Evolutionary conservation across 257 asterid genomes (phyloP).

Genomic region (Coffea eugenioides): DNA sequence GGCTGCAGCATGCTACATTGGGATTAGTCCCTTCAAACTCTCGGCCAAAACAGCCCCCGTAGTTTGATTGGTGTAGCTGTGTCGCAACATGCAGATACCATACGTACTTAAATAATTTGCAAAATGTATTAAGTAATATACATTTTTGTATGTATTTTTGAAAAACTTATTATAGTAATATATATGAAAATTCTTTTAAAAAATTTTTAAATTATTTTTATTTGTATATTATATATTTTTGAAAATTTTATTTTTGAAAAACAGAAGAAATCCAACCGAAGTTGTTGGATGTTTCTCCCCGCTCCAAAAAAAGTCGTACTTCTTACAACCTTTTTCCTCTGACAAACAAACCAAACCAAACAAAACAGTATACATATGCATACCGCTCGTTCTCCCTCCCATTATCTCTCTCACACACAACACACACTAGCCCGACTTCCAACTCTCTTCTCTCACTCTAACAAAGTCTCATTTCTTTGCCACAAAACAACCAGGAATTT

Average conservation of each 20-base stretch:
- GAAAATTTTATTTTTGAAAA: too few relatives aligned
- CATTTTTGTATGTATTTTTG: too few relatives aligned
- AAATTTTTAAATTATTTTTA: too few relatives aligned
- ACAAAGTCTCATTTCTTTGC: background rate
- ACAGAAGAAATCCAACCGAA: background rate
- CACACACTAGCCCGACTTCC: background rate
- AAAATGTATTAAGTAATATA: too few relatives aligned
- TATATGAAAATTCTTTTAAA: too few relatives aligned
- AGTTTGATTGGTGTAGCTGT: background rate
- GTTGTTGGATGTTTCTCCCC: slow-evolving; percentile 32
- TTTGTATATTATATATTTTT: too few relatives aligned
- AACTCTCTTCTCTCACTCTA: slow-evolving; percentile 15
- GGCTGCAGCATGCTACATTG: too few relatives aligned
- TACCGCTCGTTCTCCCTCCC: background rate
- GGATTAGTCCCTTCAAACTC: too few relatives aligned
- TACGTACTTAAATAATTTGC: too few relatives aligned
- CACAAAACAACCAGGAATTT: slow-evolving; percentile 14
- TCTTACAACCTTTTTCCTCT: slow-evolving; percentile 39
- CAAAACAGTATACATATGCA: background rate
- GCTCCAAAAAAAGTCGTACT: slow-evolving; percentile 34
- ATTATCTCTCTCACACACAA: slow-evolving; percentile 2
- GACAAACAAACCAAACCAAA: slow-evolving; percentile 1
- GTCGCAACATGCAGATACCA: too few relatives aligned
- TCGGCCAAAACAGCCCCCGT: background rate
- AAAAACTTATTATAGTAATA: too few relatives aligned